phyloP scores from a whole-genome alignment of 352 stramenopile genomes.

The Paralagenidium karlingii region DNA sequence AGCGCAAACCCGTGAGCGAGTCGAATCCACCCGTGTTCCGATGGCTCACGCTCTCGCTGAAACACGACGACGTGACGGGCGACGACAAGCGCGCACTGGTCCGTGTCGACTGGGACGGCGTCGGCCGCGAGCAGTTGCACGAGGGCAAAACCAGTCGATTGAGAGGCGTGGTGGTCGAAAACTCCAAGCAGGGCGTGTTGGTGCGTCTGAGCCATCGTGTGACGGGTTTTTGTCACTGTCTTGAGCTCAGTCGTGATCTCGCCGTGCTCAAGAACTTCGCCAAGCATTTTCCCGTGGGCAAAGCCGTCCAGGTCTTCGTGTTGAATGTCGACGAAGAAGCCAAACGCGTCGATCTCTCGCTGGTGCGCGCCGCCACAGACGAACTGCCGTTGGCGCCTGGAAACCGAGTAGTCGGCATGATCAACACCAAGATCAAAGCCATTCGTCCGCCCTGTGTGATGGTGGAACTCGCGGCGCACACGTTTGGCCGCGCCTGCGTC shows the following conservation, averaged over 20 bases:
- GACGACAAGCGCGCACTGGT: constrained; percentile 26
- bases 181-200: constrained; percentile 31
- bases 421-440: constrained; percentile 57
- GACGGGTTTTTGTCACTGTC: constrained; percentile 34
- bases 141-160: constrained; percentile 30
- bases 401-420: too few relatives aligned
- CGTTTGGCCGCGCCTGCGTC: constrained; percentile 68
- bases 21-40: constrained; percentile 65
- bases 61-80: constrained; percentile 27
- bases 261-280: constrained; percentile 41
- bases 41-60: constrained; percentile 55
- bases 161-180: constrained; percentile 53
- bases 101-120: constrained; percentile 68
- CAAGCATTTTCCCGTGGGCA: constrained; percentile 62
- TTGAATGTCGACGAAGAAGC: constrained; percentile 56
- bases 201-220: constrained; percentile 69
- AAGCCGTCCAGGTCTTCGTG: constrained; percentile 44
- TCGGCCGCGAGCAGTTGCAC: constrained; percentile 48
- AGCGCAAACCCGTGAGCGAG: constrained; percentile 72
- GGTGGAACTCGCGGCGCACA: constrained; percentile 65
- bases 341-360: constrained; percentile 59
- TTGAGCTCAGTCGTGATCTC: constrained; percentile 59
- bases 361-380: constrained; percentile 47
- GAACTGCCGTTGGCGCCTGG: too few relatives aligned
- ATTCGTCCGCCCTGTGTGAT: constrained; percentile 75